These are phyloP conservation scores for Dipteronia dyeriana DNA, from an alignment of 345 rosid species.

Conservation along the genomic window DNA sequence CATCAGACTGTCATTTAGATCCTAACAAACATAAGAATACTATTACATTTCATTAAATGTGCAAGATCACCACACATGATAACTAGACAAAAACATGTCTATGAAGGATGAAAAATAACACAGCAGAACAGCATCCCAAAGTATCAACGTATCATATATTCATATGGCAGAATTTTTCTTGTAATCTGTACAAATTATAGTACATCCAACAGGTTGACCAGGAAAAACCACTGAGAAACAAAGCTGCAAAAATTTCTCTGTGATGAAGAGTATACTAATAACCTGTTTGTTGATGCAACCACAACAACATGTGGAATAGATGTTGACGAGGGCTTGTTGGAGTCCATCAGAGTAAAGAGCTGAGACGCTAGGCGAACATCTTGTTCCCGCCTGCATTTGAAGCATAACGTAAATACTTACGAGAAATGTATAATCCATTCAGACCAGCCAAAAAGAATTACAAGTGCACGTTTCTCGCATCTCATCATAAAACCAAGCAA, in stretches of 20 bases:
- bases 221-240: neutral
- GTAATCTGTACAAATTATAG: neutral
- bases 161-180: neutral
- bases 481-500: neutral
- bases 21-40: too few species aligned
- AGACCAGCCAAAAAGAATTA: neutral
- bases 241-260: slow-evolving; percentile 2
- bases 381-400: slow-evolving; percentile 71
- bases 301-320: slow-evolving; percentile 56
- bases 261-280: slow-evolving; percentile 14
- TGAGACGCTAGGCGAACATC: slow-evolving; percentile 80
- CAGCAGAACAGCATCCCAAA: neutral
- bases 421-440: neutral
- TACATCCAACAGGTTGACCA: neutral
- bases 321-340: slow-evolving; percentile 49
- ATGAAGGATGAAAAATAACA: neutral
- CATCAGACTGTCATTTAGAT: neutral
- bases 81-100: neutral
- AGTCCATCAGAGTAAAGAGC: slow-evolving; percentile 78
- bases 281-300: slow-evolving; percentile 97
- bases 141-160: neutral
- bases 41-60: neutral
- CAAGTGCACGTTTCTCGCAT: neutral
- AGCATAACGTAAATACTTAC: slow-evolving; percentile 10
- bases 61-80: neutral